Base-by-base conservation (phyloP, 495 filamentous ascomycete species). In the Lasiosphaeris hirsuta region DNA sequence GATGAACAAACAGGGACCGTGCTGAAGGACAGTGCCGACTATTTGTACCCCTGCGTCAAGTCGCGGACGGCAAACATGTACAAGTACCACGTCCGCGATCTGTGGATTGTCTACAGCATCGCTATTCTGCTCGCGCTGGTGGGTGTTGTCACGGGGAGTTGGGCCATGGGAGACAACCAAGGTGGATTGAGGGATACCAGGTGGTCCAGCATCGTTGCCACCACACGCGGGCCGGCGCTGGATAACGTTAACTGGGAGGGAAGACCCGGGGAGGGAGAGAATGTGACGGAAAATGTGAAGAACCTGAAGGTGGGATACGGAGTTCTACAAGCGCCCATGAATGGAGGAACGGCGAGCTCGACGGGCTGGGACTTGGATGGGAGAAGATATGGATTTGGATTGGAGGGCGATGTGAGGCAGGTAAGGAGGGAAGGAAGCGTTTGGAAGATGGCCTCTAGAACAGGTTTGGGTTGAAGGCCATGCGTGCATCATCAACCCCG, bases 51-150 rank as follows among this genome's bases (percentile, higher is more conserved):
- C 1, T 75, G 72, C 53, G 44, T 53, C 10, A 60, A 63, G 42
- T 66, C 62, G 10, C 51, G 68, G 35, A 59, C 51, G 23, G 64
- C 64, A 42, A 69, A 71, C 45, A 40, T 65, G 35, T 75, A 68
- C 40, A 56, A 54, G 9, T 75, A 70, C 19, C 65, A 69, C 53
- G 62, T 51, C 23, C 58, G 66, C 15, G 66, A 73, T 44, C 57
- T 75, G 34, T 75, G 72, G 69, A 70, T 74, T 38, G 71, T 74
- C 14, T 75, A 75, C 18, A 45, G 61, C 30, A 61, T 74, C 18
- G 52, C 66, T 7, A 67, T 72, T 37, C n/a, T 62, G 35, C 55
- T 72, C 18, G 63, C 62, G 3, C 38, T 63, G 13, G 51, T 44
- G 2, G 71, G 54, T 7, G 56, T 70, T 2, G 52, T 62, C 1